Evolutionary conservation across 2,329 filamentous ascomycete species (phyloP), one percentile per base, ranked within the genome.

Genomic region (Akanthomyces uredinophilus): DNA sequence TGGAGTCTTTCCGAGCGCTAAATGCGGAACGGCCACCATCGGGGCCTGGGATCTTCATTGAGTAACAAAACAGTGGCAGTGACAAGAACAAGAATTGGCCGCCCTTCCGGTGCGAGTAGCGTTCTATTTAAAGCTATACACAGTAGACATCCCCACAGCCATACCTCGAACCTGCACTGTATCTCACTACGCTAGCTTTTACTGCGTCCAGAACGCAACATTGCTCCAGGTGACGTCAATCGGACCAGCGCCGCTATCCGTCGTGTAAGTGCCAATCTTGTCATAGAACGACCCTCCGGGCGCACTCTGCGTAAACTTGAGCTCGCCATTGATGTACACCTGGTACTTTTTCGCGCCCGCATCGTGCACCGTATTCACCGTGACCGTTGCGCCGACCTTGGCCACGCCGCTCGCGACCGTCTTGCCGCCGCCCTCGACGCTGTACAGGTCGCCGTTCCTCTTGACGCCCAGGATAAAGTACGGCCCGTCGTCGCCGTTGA

Each of bases 281-380:
- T 59, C 55, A 32, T 59, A 59, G 18, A 49, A 59, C 7, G 44
- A 24, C n/a, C 55, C 55, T 2, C 44, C 55, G 1, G 55, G 55
- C 16, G 44, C n/a, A 24, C 41, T 59, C 14, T 44, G 39, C 10
- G 44, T 49, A 10, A 29, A 59, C 55, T 27, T 50, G 27, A 39
- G 44, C 35, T 63, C 35, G 52, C 67, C 66, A 47, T 69, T 64
- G 44, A 69, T 62, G 24, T 69, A 69, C 14, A 69, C 63, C 39
- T 63, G 63, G 61, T 63, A 65, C 56, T 61, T 63, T 20, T 59
- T 51, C 10, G 49, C 57, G 7, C 64, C 53, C 22, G 64, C 59
- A 22, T 69, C 58, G 62, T 68, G 68, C 16, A 69, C 66, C 7
- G 66, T 69, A 59, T 69, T 68, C 58, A 69, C 64, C 50, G 63